Evolutionary conservation across 2,329 filamentous ascomycete species (phyloP).

Genomic region (Epichloe typhina): DNA sequence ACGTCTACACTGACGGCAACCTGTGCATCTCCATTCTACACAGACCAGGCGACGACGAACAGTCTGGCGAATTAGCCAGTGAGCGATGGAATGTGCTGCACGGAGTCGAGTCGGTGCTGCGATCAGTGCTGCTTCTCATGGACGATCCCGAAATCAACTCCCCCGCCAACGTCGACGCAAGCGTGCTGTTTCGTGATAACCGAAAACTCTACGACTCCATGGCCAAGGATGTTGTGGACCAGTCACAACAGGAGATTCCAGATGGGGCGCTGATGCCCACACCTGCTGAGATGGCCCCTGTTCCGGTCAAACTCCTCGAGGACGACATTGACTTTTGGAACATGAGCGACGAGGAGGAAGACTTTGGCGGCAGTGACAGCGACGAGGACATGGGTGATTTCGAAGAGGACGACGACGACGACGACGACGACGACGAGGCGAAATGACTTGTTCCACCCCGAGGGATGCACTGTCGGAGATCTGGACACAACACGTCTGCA

Average conservation of each 20-base stretch:
- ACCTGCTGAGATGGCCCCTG: conserved; percentile 46
- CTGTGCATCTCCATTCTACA: conserved; percentile 97
- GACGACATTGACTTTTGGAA: conserved; percentile 76
- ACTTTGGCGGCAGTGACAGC: conserved; percentile 64
- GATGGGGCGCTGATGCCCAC: conserved; percentile 72
- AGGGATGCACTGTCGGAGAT: background rate
- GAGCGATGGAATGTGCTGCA: conserved; percentile 94
- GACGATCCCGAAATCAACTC: conserved; percentile 91
- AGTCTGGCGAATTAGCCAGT: conserved; percentile 78
- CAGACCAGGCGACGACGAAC: conserved; percentile 77
- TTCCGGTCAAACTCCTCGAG: conserved; percentile 44
- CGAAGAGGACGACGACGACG: conserved; percentile 34
- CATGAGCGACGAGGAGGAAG: conserved; percentile 61
- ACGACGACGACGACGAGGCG: conserved; percentile 3
- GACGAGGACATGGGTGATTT: conserved; percentile 50
- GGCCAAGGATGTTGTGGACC: conserved; percentile 57
- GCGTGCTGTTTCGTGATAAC: conserved; percentile 69
- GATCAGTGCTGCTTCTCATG: conserved; percentile 80
- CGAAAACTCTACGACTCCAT: conserved; percentile 54
- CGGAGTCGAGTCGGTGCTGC: conserved; percentile 85
- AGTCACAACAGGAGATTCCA: conserved; percentile 69
- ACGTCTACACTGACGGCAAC: conserved; percentile 81
- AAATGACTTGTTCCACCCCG: background rate
- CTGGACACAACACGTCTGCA: background rate
- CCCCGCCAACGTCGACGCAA: conserved; percentile 92